These are phyloP conservation scores for Zygoascus hellenicus DNA, from an alignment of 1,139 yeast species.

Conservation along the genomic window DNA sequence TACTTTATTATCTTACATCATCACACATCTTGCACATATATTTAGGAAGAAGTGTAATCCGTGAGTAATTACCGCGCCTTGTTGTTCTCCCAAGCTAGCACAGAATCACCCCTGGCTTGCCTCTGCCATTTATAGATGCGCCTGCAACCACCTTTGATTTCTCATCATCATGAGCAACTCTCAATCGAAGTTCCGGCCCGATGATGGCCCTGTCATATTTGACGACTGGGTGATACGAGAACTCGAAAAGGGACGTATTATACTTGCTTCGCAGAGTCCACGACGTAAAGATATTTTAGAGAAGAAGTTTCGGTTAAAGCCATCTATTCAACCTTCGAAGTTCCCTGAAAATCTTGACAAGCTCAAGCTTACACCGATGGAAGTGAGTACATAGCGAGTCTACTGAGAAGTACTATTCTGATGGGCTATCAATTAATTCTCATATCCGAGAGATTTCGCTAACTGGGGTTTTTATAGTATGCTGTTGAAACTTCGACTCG, in stretches of 20 bases:
- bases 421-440: too few relatives aligned
- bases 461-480: constrained; percentile 36
- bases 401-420: not conserved
- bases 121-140: too few relatives aligned
- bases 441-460: not conserved
- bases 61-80: too few relatives aligned
- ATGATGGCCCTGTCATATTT: not conserved
- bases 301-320: constrained; percentile 52
- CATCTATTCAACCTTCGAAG: constrained; percentile 47
- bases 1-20: too few relatives aligned
- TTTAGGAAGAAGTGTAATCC: too few relatives aligned
- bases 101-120: too few relatives aligned
- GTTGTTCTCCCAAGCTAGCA: too few relatives aligned
- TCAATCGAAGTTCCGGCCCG: not conserved
- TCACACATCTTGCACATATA: too few relatives aligned
- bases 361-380: constrained; percentile 41
- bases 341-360: constrained; percentile 75
- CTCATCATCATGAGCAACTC: too few relatives aligned
- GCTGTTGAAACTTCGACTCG: constrained; percentile 63
- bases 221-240: constrained; percentile 4
- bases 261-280: constrained; percentile 83
- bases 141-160: too few relatives aligned
- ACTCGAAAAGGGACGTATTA: constrained; percentile 31
- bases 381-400: constrained; percentile 30
- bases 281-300: constrained; percentile 63